Base-by-base conservation (phyloP, 352 stramenopile genomes). In the Phytophthora ohioensis region DNA sequence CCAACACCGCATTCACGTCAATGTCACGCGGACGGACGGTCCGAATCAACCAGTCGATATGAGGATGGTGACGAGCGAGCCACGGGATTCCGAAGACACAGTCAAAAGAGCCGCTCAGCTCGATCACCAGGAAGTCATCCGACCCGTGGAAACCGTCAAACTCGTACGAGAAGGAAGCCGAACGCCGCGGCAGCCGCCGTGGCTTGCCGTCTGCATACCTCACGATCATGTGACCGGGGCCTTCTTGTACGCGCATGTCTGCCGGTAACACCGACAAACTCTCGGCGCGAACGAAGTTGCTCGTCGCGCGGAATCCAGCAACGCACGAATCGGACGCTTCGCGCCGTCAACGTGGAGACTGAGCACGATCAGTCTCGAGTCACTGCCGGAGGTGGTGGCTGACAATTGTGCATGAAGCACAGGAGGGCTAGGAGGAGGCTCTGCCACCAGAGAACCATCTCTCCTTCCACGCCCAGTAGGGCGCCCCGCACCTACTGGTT, bases 31-130 rank as follows among this genome's bases (percentile, higher is more conserved):
- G 46, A 13, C 21, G 52, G 31, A 72, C 62, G 0, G 67, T 79
- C 0, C 57, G 4, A 39, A 56, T 53, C 8, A 75, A n/a, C 71
- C 57, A 75, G 39, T 68, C 47, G 15, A 83, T 69, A 5, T 67
- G 1, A 6, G 55, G 72, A n/a, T 61, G 68, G 31, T 80, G 76
- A 7, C 54, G 52, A n/a, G 55, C 53, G 1, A 79, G 48, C 64
- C 72, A 80, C 32, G 57, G 53, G 46, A 82, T 75, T 0, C 69
- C 70, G 15, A 80, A 69, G 43, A 84, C 68, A 41, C 61, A 77
- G 35, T 80, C 57, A 17, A 71, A 80, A 3, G 56, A 60, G 1
- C 57, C 59, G n/a, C 46, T 55, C 32, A 78, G 31, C 3, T 85
- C 63, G n/a, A 82, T 72, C 5, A 85, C 62, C 11, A 72, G 36